Evolutionary conservation across 129 eudicot species (phyloP).

Genomic region (Arctium minus): DNA sequence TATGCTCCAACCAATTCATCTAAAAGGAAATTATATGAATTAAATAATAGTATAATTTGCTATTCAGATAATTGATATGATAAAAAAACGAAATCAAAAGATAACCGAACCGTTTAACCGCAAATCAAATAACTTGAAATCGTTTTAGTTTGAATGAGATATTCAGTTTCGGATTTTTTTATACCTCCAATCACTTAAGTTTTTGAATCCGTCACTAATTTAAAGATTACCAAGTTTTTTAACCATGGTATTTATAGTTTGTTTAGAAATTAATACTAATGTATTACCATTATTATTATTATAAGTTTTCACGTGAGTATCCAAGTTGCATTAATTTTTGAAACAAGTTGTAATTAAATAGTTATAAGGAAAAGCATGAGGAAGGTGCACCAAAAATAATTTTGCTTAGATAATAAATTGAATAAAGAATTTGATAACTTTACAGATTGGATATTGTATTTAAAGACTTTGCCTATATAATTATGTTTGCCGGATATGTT

Average conservation of each 20-base stretch:
- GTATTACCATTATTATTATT: not conserved
- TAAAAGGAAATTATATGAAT: too few species aligned
- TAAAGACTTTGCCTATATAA: not conserved
- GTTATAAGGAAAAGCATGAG: not conserved
- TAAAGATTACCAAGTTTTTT: too few species aligned
- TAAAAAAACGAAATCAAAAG: too few species aligned
- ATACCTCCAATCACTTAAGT: too few species aligned
- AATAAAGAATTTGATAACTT: slow-evolving; percentile 10
- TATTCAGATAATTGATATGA: too few species aligned
- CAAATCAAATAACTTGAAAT: too few species aligned
- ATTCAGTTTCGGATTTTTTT: too few species aligned
- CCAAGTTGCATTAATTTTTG: slow-evolving; percentile 23
- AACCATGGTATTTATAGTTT: not conserved
- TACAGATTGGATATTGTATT: slow-evolving; percentile 12
- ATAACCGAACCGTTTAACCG: too few species aligned
- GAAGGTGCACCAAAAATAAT: slow-evolving; percentile 4
- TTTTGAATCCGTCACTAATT: too few species aligned
- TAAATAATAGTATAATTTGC: too few species aligned
- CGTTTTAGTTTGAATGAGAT: too few species aligned
- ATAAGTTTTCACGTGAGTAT: slow-evolving; percentile 23
- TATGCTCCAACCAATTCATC: too few species aligned
- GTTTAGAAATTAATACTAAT: not conserved
- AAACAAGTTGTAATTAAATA: slow-evolving; percentile 16
- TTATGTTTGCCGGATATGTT: not conserved
- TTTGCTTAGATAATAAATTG: not conserved